A percentile compares a stretch with the other conserved stretches of the same genome.
These are phyloP conservation scores for Phellinidium pouzarii DNA, from an alignment of 1,284 basidiomycete genomes.

Conservation along the genomic window DNA sequence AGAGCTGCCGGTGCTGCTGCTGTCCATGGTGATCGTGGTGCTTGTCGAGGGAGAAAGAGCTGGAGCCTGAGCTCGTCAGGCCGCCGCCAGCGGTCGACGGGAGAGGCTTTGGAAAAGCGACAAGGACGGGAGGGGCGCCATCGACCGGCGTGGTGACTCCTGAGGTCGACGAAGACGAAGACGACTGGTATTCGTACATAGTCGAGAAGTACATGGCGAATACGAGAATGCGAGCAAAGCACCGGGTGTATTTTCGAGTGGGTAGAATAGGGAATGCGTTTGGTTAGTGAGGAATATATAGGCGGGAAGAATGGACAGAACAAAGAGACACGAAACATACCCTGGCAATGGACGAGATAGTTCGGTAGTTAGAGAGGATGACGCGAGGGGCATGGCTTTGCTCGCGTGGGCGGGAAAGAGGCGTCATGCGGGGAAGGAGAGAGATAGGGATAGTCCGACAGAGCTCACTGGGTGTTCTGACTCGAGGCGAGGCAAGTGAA, in stretches of 20 bases:
- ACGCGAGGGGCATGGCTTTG: not conserved
- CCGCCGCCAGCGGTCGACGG: not conserved
- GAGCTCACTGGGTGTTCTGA: not conserved
- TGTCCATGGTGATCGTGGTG: too few relatives aligned
- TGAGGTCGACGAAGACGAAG: constrained; percentile 14
- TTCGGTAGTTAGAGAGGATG: not conserved
- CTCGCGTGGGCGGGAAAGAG: not conserved
- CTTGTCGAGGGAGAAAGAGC: constrained; percentile 4
- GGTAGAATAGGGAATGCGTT: not conserved
- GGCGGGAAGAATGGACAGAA: not conserved
- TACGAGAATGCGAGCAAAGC: not conserved
- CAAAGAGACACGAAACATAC: not conserved
- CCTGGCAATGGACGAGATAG: not conserved
- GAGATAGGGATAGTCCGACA: not conserved
- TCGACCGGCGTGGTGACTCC: constrained; percentile 14
- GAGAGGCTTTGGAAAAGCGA: constrained; percentile 8
- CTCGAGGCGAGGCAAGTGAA: too few relatives aligned
- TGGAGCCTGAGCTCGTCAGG: constrained; percentile 7
- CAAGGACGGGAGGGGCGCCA: not conserved
- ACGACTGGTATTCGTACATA: constrained; percentile 15
- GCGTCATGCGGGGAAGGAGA: not conserved
- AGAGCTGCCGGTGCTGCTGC: too few relatives aligned
- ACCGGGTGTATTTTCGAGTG: too few relatives aligned
- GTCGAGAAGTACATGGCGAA: constrained; percentile 12
- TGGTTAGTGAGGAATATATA: not conserved